Evolutionary conservation across 2,329 filamentous ascomycete genomes (phyloP), one percentile per base, ranked within the genome.

Genomic region (Akanthomyces muscarius): DNA sequence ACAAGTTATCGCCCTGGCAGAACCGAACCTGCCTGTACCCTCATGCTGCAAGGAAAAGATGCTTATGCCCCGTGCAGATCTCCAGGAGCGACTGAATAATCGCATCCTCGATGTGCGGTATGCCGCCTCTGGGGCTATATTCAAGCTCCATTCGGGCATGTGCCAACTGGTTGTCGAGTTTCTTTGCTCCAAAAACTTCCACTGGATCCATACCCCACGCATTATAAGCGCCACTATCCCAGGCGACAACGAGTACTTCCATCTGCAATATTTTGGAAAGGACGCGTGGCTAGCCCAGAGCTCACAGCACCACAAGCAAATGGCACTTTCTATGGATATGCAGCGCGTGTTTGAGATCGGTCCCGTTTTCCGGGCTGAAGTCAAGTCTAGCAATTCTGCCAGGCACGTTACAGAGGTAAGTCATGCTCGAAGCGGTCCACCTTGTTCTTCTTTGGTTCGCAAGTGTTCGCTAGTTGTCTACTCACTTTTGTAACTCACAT

Each of bases 91-190:
- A 21, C 54, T 57, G 18, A 21, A 45, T 8, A 47, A 57, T 33
- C 54, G 54, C 16, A 23, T 57, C 10, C 42, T 57, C 2, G 54
- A 57, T 47, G 42, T 57, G 25, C 23, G 54, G 4, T 1, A 21
- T 25, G 54, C 54, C 42, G 54, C 54, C 23, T 57, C 41, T 2
- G 54, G 54, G 1, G 54, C 54, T 28, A 47, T 57, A 16, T 57
- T 57, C 54, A 57, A 57, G 54, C 54, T 57, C 10, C 54, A 57
- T 57, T 57, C 54, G 11, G 54, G 54, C 54, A 57, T 57, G 54
- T 57, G 54, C 42, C 54, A 57, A n/a, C 54, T 57, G 25, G 28
- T 57, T 44, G 54, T 57, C 28, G 54, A 57, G 42, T 57, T 57
- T 57, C 54, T 57, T 5, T 57, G 25, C 13, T 47, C 54, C 18